Evolutionary conservation across 805 yeast species (phyloP), one percentile per base, ranked within the genome.

Genomic region (Cyberlindnera petersonii): DNA sequence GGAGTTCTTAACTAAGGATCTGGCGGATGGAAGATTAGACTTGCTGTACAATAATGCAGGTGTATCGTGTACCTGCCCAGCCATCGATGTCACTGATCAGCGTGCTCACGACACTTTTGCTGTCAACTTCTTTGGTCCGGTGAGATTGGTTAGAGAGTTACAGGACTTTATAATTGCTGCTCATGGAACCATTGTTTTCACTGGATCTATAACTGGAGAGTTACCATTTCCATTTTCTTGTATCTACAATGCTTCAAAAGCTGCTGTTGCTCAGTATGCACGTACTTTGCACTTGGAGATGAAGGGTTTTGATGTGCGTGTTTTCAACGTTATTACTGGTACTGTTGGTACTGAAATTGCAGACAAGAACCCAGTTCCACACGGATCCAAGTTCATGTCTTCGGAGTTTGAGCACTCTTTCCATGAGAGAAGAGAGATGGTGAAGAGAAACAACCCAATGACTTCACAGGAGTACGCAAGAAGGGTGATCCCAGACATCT

Each of bases 11-110:
- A 41, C 49, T 0, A 47, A 51, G 2, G 65, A 71, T 27, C 42
- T 64, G 24, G 65, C 71, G 9, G 74, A 70, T 26, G 73, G 72
- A 2, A 66, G 68, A 35, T 56, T 82, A 40, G 86, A 83, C 50
- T 49, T 80, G 9, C 59, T 84, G 37, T 82, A 69, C 63, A 84
- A 85, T 59, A 85, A 84, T 57, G 94, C 94, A 1, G 89, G 89
- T 14, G 80, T 74, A 49, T 71, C 86, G 16, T 84, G 89, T 51
- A 74, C 85, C 0, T 68, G 77, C 37, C 86, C 93, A 1, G 86
- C 84, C 0, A 46, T 73, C 33, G 93, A 83, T 59, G 82, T 78
- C 3, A 61, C 71, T 4, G 79, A 82, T 54, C 79, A 69, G 10
- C 68, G 60, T 24, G 35, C 35, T n/a, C 13, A 32, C 3, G 27